Conservation (phyloP, 83 land plant genomes). For the Picea abies region DNA sequence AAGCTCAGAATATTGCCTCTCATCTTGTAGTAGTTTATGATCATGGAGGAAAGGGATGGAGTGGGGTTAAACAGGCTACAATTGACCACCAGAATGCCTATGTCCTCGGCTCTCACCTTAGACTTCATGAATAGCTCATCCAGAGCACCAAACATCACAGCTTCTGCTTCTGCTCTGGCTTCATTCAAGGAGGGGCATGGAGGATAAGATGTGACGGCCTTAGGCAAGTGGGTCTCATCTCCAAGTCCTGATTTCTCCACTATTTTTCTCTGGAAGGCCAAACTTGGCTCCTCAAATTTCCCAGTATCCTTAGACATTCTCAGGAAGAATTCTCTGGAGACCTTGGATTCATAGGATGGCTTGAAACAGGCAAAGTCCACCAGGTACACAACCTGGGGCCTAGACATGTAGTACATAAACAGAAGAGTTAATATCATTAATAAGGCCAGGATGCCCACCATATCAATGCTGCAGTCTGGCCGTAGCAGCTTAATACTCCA, state of each 20-base stretch:
- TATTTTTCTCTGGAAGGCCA: slow-evolving; percentile 47
- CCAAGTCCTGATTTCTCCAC: slow-evolving; percentile 65
- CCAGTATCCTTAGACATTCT: slow-evolving; percentile 52
- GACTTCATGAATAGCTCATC: slow-evolving; percentile 51
- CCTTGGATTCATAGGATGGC: slow-evolving; percentile 37
- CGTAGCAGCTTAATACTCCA: not conserved
- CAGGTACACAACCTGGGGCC: slow-evolving; percentile 36
- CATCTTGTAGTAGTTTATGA: slow-evolving; percentile 70
- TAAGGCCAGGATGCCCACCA: slow-evolving; percentile 4
- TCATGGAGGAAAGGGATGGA: slow-evolving; percentile 69
- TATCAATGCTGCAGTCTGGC: not conserved
- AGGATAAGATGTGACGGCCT: slow-evolving; percentile 25
- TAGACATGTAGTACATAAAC: slow-evolving; percentile 32
- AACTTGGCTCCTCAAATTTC: slow-evolving; percentile 46
- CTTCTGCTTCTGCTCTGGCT: slow-evolving; percentile 61
- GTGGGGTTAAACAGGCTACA: slow-evolving; percentile 62
- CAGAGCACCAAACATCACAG: slow-evolving; percentile 55
- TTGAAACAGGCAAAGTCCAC: slow-evolving; percentile 53
- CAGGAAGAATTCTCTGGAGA: slow-evolving; percentile 53
- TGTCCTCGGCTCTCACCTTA: slow-evolving; percentile 43
- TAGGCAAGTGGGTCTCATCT: slow-evolving; percentile 61
- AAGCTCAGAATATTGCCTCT: slow-evolving; percentile 50
- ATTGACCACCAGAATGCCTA: slow-evolving; percentile 64
- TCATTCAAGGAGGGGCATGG: slow-evolving; percentile 40
- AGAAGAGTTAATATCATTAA: not conserved